Percentiles rank a stretch among this genome's conserved stretches.
Evolutionary conservation across 257 asterid species (phyloP).

Genomic region (Ligustrum vulgare): DNA sequence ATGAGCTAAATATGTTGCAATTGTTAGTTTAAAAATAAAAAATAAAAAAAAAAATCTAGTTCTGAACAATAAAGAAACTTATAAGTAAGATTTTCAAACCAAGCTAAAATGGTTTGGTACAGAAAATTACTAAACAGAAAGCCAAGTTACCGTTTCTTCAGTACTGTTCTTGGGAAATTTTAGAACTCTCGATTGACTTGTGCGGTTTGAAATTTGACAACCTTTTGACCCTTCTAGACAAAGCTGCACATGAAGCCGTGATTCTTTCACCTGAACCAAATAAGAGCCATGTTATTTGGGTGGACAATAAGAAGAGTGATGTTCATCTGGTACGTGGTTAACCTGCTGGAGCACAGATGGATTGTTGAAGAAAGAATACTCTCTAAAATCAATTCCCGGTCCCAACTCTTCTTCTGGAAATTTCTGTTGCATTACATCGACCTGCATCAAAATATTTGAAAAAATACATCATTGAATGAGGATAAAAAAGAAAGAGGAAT

Average conservation of each 20-base stretch:
- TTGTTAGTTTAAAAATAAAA: too few relatives aligned
- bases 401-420: constrained; percentile 73
- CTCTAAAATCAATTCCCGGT: constrained; percentile 70
- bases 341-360: constrained; percentile 80
- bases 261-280: constrained; percentile 75
- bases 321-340: constrained; percentile 6
- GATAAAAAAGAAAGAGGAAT: too few relatives aligned
- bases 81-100: too few relatives aligned
- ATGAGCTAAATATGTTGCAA: too few relatives aligned
- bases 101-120: too few relatives aligned
- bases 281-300: background rate
- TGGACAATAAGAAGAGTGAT: background rate
- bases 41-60: too few relatives aligned
- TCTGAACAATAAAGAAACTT: too few relatives aligned
- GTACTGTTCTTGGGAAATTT: constrained; percentile 78
- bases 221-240: constrained; percentile 82
- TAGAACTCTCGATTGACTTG: constrained; percentile 51
- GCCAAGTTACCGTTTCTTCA: constrained; percentile 68
- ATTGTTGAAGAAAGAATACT: constrained; percentile 78
- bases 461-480: too few relatives aligned
- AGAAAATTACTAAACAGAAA: background rate
- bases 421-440: constrained; percentile 69
- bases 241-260: constrained; percentile 89
- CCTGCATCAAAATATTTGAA: constrained; percentile 43
- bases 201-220: constrained; percentile 68